phyloP scores from a whole-genome alignment of 805 yeast species.

The Millerozyma miso region DNA sequence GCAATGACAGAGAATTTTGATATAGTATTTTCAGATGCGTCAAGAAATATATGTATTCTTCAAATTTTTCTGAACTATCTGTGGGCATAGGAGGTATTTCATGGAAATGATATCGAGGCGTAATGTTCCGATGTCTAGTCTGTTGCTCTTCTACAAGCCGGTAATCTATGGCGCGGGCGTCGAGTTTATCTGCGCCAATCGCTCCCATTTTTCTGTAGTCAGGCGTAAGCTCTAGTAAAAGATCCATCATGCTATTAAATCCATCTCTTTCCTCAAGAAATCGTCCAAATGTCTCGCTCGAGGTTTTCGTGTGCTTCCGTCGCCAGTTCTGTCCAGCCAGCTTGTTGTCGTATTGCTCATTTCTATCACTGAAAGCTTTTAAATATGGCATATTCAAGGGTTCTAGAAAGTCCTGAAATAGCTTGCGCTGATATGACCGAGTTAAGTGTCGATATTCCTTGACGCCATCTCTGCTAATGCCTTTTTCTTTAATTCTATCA shows the following conservation, averaged over 20 bases:
- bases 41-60: slow-evolving; percentile 31
- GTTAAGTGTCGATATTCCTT: slow-evolving; percentile 10
- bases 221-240: slow-evolving; percentile 30
- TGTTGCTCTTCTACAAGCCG: slow-evolving; percentile 17
- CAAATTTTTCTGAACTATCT: slow-evolving; percentile 24
- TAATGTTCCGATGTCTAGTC: slow-evolving; percentile 6
- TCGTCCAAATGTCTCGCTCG: slow-evolving; percentile 16
- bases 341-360: slow-evolving; percentile 17
- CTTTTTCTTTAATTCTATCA: slow-evolving; percentile 8
- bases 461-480: slow-evolving; percentile 5
- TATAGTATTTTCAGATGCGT: slow-evolving; percentile 32
- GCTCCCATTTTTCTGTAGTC: slow-evolving; percentile 17
- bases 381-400: slow-evolving; percentile 33
- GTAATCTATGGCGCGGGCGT: slow-evolving; percentile 14
- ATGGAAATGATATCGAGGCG: slow-evolving; percentile 21
- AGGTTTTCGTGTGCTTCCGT: slow-evolving; percentile 14
- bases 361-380: slow-evolving; percentile 23
- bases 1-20: slow-evolving; percentile 28
- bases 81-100: slow-evolving; percentile 34
- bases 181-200: slow-evolving; percentile 9
- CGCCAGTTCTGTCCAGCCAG: slow-evolving; percentile 27
- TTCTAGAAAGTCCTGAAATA: slow-evolving; percentile 28
- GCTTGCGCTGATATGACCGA: slow-evolving; percentile 15
- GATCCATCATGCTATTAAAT: slow-evolving; percentile 30
- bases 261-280: slow-evolving; percentile 24